Base-by-base conservation (phyloP, 2,329 filamentous ascomycete species). In the Penicillium expansum region DNA sequence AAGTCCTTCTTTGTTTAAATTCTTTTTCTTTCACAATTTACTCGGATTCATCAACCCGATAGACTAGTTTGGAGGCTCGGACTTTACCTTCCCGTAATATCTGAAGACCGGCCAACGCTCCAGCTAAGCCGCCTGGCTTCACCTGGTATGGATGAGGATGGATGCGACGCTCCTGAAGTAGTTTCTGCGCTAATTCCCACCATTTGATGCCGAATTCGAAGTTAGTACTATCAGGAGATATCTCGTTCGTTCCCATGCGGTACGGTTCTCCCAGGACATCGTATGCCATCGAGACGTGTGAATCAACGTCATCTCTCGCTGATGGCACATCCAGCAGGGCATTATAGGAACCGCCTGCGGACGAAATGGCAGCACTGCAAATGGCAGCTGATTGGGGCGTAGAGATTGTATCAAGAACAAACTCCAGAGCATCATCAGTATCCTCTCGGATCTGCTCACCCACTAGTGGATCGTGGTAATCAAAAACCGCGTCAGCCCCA, bases 401-500 rank as follows among this genome's bases (percentile, higher is more conserved):
- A 30, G 64, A 63, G n/a, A 68, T 55, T 4, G 62, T 65, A 33
- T 68, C 66, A 7, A 61, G 42, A 6, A 58, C 66, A 18, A 65
- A 47, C 41, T 63, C 58, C 11, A 68, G 55, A 7, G 56, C 38
- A 35, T 67, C 61, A 41, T 62, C 57, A 10, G 63, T 67, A 18
- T 55, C 48, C 22, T 63, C 62, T 11, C 60, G 65, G 58, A 76
- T 74, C 38, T 67, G 58, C 6, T 60, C 57, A 7, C 69, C 67
- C 18, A 58, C 63, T 5, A 61, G 33, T 2, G 64, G 48, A 49
- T 67, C 63, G 37, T 67, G 66, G 58, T 73, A 74, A 59, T 75
- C 74, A 48, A 71, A 75, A 16, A 69, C 67, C 2, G 56, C 55
- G 35, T 70, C 64, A n/a, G 72, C 73, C 9, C 73, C 74, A 8